Base-by-base conservation (phyloP, 768 basidiomycete genomes). In the Tulasnella sp. region DNA sequence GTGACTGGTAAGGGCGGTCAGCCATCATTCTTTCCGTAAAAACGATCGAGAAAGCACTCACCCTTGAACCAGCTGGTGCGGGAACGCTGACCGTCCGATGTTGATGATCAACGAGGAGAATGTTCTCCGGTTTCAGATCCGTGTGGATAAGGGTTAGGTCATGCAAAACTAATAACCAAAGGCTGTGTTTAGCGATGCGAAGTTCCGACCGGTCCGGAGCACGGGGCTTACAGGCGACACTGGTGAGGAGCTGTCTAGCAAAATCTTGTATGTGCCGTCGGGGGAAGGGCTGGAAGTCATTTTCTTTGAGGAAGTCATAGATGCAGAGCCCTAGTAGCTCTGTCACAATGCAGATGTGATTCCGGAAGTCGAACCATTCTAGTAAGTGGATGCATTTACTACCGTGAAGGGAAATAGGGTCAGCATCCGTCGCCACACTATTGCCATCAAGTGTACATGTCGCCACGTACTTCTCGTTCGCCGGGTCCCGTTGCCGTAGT, bases 101-200 rank as follows among this genome's bases (percentile, higher is more conserved):
- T 78, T 91, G 90, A 80, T 93, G 96, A 82, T 91, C 88, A 25
- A 97, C 96, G 72, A 99, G 89, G 34, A 99, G 87, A 73, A 99
- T 99, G 82, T 99, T 99, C 86, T 99, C 97, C 39, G 97, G 97
- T 84, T 99, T 99, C 73, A 99, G 88, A 86, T 99, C 97, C 45
- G 97, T 99, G 83, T 99, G 97, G 78, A 99, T 92, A 78, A 99
- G 86, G 80, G 91, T 90, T 68, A 96, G 87, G 78, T 93, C 90
- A 81, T 99, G 97, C 45, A 97, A 85, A 85, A 97, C 97, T 99
- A 80, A 3, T 58, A 31, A 15, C 42, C n/a, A 72, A 45, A 40
- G 82, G 78, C 80, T 25, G 58, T 64, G 58, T 64, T n/a, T 11
- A 64, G 79, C 76, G 25, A 79, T 49, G 72, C 36, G 25, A 58